phyloP scores from a whole-genome alignment of 2,329 filamentous ascomycete genomes.

The Penicillium sclerotigenum region DNA sequence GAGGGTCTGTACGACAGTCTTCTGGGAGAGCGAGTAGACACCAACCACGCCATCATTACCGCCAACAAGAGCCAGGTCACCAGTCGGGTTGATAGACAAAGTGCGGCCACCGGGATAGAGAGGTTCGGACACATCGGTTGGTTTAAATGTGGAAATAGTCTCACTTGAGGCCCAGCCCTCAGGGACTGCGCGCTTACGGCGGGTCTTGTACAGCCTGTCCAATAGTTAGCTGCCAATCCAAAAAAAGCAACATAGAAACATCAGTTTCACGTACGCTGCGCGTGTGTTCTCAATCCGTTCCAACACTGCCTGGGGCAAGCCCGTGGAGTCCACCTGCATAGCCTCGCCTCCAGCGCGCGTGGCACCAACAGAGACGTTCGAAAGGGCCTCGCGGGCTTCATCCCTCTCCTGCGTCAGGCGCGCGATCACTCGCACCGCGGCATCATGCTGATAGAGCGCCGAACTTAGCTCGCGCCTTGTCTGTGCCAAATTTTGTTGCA shows the following conservation, averaged over 20 bases:
- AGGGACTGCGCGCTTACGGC: constrained; percentile 84
- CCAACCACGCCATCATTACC: constrained; percentile 72
- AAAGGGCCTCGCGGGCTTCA: constrained; percentile 84
- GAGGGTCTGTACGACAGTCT: constrained; percentile 69
- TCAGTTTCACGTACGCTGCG: constrained; percentile 60
- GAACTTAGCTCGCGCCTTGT: constrained; percentile 91
- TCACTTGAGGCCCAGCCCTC: constrained; percentile 79
- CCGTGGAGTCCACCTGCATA: constrained; percentile 87
- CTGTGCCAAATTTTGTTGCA: constrained; percentile 84
- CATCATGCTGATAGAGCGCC: constrained; percentile 94
- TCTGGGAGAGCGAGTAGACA: constrained; percentile 73
- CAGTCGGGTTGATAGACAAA: constrained; percentile 57
- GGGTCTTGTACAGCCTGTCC: constrained; percentile 74
- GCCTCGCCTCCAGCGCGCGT: constrained; percentile 64
- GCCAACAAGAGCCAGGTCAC: constrained; percentile 68
- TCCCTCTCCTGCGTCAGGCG: constrained; percentile 87
- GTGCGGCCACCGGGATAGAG: constrained; percentile 58
- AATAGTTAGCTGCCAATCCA: constrained; percentile 19
- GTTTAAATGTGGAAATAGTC: constrained; percentile 60
- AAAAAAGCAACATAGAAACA: background rate
- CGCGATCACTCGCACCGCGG: constrained; percentile 91
- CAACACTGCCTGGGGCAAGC: constrained; percentile 67
- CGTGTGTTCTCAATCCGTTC: constrained; percentile 77
- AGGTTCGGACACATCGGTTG: constrained; percentile 53
- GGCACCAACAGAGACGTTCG: constrained; percentile 73